Conservation (phyloP, 2,329 filamentous ascomycete genomes). For the Thelonectria rubi region DNA sequence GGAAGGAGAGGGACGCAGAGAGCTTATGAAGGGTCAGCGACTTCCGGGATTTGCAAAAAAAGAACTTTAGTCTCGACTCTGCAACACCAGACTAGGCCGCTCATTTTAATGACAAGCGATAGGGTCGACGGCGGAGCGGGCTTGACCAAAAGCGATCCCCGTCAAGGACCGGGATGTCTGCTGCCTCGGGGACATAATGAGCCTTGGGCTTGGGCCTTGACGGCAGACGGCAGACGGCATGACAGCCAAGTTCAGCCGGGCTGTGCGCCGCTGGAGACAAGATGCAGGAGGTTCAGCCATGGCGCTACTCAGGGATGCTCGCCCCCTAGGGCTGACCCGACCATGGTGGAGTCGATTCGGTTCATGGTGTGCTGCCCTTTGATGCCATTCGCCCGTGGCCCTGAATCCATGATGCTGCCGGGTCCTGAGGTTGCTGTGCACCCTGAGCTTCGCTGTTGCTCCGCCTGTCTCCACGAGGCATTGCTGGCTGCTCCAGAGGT, state of each 20-base stretch:
- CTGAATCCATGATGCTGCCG: slow-evolving; percentile 8
- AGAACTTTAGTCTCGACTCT: slow-evolving; percentile 21
- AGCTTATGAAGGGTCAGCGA: slow-evolving; percentile 7
- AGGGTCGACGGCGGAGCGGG: slow-evolving; percentile 35
- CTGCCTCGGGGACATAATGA: too few species aligned
- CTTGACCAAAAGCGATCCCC: slow-evolving; percentile 26
- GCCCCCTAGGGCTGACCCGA: slow-evolving; percentile 42
- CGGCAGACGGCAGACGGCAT: neutral
- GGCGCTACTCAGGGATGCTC: slow-evolving; percentile 19
- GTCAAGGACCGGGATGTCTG: slow-evolving; percentile 8
- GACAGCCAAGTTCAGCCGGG: slow-evolving; percentile 18
- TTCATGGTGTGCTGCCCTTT: slow-evolving; percentile 1
- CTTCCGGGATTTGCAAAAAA: slow-evolving; percentile 24
- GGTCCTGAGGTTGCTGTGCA: neutral
- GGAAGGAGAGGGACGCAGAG: slow-evolving; percentile 9
- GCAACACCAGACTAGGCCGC: slow-evolving; percentile 24
- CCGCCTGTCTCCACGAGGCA: neutral
- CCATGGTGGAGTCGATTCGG: slow-evolving; percentile 20
- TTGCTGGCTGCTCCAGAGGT: neutral
- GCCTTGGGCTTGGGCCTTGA: neutral
- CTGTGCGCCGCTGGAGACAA: slow-evolving; percentile 27
- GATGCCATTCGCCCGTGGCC: slow-evolving; percentile 10
- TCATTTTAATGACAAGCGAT: slow-evolving; percentile 37
- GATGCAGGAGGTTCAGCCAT: slow-evolving; percentile 24
- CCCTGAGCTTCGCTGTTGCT: neutral